phyloP scores from a whole-genome alignment of 2,329 filamentous ascomycete species.

The Ascomycota sp. region DNA sequence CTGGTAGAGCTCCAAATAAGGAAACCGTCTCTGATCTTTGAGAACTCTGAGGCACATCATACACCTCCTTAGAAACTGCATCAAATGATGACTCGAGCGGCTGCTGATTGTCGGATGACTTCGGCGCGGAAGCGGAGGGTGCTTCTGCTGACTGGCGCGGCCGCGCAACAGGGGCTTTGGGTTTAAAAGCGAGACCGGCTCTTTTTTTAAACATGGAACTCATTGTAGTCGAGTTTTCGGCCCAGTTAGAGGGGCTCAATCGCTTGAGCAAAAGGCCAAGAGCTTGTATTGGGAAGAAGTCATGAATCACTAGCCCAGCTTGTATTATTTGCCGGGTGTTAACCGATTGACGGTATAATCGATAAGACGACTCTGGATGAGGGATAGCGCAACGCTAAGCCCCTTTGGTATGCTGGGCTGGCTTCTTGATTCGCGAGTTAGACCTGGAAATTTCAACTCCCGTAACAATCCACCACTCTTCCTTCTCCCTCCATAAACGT shows the following conservation, averaged over 20 bases:
- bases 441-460: conserved; percentile 25
- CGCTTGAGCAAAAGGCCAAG: too few relatives aligned
- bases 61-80: background rate
- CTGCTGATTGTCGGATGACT: conserved; percentile 1
- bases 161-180: conserved; percentile 40
- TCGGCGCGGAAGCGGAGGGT: conserved; percentile 5
- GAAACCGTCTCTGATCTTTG: background rate
- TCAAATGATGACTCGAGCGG: background rate
- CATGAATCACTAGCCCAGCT: too few relatives aligned
- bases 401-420: conserved; percentile 14
- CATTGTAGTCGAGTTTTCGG: conserved; percentile 25
- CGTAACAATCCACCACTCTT: conserved; percentile 13
- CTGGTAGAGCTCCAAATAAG: background rate
- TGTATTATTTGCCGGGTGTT: too few relatives aligned
- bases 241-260: too few relatives aligned
- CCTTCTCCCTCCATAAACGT: conserved; percentile 9
- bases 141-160: conserved; percentile 23
- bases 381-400: conserved; percentile 15
- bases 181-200: conserved; percentile 43
- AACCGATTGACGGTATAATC: conserved; percentile 11
- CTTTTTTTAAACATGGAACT: conserved; percentile 50
- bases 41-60: background rate
- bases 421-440: conserved; percentile 19
- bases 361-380: conserved; percentile 12
- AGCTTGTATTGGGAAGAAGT: too few relatives aligned